Conservation (phyloP, 2,329 filamentous ascomycete species). For the Setomelanomma holmii region DNA sequence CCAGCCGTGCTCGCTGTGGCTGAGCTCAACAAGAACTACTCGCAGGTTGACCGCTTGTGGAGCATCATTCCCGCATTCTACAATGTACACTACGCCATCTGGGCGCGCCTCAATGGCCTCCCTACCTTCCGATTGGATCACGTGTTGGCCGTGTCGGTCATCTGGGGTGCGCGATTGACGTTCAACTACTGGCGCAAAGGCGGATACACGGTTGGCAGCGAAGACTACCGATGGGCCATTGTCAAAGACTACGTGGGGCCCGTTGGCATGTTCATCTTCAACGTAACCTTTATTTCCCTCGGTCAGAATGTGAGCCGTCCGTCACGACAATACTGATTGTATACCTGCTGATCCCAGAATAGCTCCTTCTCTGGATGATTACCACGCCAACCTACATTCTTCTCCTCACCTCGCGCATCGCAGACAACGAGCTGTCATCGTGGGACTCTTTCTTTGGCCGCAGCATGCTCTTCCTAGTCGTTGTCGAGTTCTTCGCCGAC, state of each 20-base stretch:
- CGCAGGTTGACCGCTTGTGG: conserved; percentile 95
- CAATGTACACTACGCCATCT: conserved; percentile 82
- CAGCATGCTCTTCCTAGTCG: conserved; percentile 62
- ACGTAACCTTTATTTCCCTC: conserved; percentile 87
- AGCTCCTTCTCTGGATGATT: conserved; percentile 79
- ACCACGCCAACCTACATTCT: conserved; percentile 85
- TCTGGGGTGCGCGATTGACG: conserved; percentile 92
- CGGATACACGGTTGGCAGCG: conserved; percentile 85
- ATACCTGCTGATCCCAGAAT: conserved; percentile 3
- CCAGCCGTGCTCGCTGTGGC: conserved; percentile 76
- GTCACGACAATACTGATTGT: not conserved
- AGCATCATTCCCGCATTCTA: conserved; percentile 88
- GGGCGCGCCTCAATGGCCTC: conserved; percentile 77
- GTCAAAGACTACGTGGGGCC: conserved; percentile 70
- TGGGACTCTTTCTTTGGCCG: conserved; percentile 67
- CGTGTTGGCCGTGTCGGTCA: conserved; percentile 69
- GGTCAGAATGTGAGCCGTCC: conserved; percentile 64
- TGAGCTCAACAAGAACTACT: conserved; percentile 91
- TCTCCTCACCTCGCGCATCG: conserved; percentile 72
- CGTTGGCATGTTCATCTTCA: conserved; percentile 80
- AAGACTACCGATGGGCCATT: conserved; percentile 93
- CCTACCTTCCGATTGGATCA: conserved; percentile 75
- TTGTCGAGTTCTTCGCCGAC: conserved; percentile 82
- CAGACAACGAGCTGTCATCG: conserved; percentile 55
- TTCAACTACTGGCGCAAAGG: conserved; percentile 98